These are phyloP conservation scores for Aspergillus cejpii DNA, from an alignment of 2,329 filamentous ascomycete genomes.

Conservation along the genomic window DNA sequence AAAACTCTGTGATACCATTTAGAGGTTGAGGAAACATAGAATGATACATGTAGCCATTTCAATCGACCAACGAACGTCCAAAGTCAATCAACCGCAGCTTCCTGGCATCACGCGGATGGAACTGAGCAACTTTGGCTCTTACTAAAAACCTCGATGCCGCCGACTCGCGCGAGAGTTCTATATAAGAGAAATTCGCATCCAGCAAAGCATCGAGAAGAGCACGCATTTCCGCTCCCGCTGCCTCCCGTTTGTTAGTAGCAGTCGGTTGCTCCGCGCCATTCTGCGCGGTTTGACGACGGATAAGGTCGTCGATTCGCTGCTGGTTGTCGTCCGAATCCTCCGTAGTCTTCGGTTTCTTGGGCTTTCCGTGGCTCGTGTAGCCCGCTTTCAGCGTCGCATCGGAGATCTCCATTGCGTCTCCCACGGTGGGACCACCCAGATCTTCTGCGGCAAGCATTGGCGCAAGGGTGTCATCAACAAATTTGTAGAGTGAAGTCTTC, in stretches of 20 bases:
- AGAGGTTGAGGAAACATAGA: background rate
- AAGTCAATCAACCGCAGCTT: conserved; percentile 50
- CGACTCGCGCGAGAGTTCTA: conserved; percentile 45
- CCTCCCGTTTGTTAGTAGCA: conserved; percentile 41
- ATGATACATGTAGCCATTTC: conserved; percentile 2
- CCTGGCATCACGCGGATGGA: conserved; percentile 49
- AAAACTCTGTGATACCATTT: background rate
- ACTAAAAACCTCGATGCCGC: conserved; percentile 50
- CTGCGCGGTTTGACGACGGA: conserved; percentile 33
- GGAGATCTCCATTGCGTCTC: conserved; percentile 61
- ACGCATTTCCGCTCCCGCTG: conserved; percentile 44
- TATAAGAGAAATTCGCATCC: conserved; percentile 44
- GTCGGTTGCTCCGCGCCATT: conserved; percentile 17
- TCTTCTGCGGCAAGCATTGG: conserved; percentile 76
- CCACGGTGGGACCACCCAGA: conserved; percentile 73
- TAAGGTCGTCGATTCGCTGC: conserved; percentile 47
- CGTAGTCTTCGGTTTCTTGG: conserved; percentile 34
- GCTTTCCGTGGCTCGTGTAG: conserved; percentile 49
- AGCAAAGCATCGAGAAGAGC: conserved; percentile 44
- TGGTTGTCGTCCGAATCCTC: conserved; percentile 35
- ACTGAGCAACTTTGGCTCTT: conserved; percentile 51
- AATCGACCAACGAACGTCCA: conserved; percentile 35
- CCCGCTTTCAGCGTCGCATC: conserved; percentile 49
- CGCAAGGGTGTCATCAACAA: conserved; percentile 65
- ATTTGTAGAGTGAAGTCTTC: conserved; percentile 58